These are phyloP conservation scores for Schizosaccharomyces versatilis DNA, from an alignment of 1,139 yeast species.

Conservation along the genomic window DNA sequence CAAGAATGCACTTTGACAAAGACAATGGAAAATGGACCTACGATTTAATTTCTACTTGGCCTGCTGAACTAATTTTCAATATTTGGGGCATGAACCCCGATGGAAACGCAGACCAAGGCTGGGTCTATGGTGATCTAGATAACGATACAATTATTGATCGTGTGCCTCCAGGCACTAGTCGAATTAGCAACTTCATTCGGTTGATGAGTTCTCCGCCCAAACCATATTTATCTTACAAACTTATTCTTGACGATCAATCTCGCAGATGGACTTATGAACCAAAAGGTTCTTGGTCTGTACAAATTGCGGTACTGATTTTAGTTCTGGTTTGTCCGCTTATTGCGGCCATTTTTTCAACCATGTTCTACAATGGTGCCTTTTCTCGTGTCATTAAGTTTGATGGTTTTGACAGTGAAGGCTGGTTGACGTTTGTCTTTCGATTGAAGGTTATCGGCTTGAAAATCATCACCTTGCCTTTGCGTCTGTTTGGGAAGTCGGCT, in stretches of 20 bases:
- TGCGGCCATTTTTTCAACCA: slow-evolving; percentile 3
- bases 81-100: slow-evolving; percentile 9
- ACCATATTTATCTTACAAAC: slow-evolving; percentile 8
- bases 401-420: background rate
- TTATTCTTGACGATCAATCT: slow-evolving; percentile 6
- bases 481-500: too few species aligned
- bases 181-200: slow-evolving; percentile 4
- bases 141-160: slow-evolving; percentile 7
- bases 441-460: background rate
- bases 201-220: slow-evolving; percentile 5
- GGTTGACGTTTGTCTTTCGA: background rate
- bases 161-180: slow-evolving; percentile 7
- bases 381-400: background rate
- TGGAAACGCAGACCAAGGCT: slow-evolving; percentile 7
- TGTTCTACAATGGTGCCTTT: background rate
- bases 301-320: slow-evolving; percentile 4
- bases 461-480: background rate
- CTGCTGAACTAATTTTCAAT: slow-evolving; percentile 2
- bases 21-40: slow-evolving; percentile 2
- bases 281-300: slow-evolving; percentile 7
- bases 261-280: slow-evolving; percentile 5
- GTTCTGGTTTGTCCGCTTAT: slow-evolving; percentile 4
- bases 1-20: background rate
- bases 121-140: slow-evolving; percentile 8
- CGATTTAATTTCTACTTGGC: slow-evolving; percentile 3